Percentiles rank a stretch among this genome's conserved stretches.
These are phyloP conservation scores for Cordyceps tenuipes DNA, from an alignment of 2,329 filamentous ascomycete genomes.

Conservation along the genomic window DNA sequence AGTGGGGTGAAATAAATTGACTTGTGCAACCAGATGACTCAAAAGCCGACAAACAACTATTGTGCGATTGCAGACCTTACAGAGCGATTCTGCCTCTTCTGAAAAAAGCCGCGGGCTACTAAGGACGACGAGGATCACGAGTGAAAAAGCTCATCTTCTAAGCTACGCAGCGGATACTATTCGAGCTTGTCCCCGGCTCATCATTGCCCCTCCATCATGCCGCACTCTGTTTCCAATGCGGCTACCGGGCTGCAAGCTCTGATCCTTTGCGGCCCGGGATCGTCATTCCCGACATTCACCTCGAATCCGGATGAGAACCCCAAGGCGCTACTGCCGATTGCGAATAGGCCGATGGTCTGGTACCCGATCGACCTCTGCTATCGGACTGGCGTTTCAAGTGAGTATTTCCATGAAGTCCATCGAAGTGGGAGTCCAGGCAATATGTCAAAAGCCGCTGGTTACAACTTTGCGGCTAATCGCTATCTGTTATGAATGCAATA, in stretches of 20 bases:
- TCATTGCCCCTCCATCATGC: slow-evolving; percentile 43
- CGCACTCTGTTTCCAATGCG: slow-evolving; percentile 65
- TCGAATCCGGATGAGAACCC: slow-evolving; percentile 72
- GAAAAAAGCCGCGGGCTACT: neutral
- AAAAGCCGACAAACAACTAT: neutral
- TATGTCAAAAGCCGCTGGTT: too few relatives aligned
- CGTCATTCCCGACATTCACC: slow-evolving; percentile 75
- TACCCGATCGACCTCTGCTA: slow-evolving; percentile 82
- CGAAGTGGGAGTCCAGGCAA: neutral
- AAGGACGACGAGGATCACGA: too few relatives aligned
- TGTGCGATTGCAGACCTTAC: neutral
- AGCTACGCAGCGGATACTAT: neutral
- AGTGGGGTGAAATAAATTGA: slow-evolving; percentile 11
- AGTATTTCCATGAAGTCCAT: slow-evolving; percentile 20
- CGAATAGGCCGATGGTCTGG: slow-evolving; percentile 84
- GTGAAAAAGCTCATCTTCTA: neutral
- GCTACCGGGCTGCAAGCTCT: slow-evolving; percentile 73
- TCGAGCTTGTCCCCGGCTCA: neutral
- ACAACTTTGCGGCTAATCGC: too few relatives aligned
- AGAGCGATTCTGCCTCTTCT: neutral
- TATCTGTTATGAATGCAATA: neutral
- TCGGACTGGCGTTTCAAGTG: slow-evolving; percentile 68
- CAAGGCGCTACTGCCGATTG: slow-evolving; percentile 74
- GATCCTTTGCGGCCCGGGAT: slow-evolving; percentile 75
- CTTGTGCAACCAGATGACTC: slow-evolving; percentile 1